Evolutionary conservation across 768 basidiomycete genomes (phyloP).

Genomic region (Agaricus bisporus): DNA sequence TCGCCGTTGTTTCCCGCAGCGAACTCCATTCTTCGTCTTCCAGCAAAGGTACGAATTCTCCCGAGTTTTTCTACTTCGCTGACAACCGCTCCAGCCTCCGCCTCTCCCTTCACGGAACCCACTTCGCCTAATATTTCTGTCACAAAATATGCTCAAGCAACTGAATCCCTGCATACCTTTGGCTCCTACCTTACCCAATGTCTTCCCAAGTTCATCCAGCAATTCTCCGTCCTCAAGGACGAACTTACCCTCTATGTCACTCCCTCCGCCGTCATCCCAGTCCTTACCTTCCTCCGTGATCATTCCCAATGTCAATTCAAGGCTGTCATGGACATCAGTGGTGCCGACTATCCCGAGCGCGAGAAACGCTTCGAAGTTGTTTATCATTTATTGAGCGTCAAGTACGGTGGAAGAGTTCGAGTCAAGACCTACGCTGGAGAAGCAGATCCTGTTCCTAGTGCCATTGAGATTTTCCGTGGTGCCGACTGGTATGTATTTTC

Average conservation of each 20-base stretch:
- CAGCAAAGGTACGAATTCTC: constrained; percentile 37
- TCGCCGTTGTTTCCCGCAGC: constrained; percentile 16
- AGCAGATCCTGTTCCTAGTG: constrained; percentile 85
- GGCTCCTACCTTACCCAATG: constrained; percentile 91
- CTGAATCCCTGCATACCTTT: constrained; percentile 81
- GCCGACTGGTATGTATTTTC: constrained; percentile 75
- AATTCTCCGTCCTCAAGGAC: constrained; percentile 95
- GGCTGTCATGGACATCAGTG: constrained; percentile 86
- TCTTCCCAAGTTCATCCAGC: constrained; percentile 95
- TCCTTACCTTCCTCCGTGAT: constrained; percentile 89
- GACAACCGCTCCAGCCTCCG: constrained; percentile 39
- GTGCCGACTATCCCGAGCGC: constrained; percentile 91
- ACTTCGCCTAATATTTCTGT: constrained; percentile 85
- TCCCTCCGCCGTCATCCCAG: constrained; percentile 76
- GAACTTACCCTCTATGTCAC: constrained; percentile 87
- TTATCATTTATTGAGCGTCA: constrained; percentile 85
- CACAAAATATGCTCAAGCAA: constrained; percentile 63
- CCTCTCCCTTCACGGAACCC: constrained; percentile 81
- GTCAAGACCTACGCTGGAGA: constrained; percentile 98
- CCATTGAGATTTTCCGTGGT: constrained; percentile 71
- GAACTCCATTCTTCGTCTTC: constrained; percentile 41
- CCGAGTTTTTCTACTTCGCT: constrained; percentile 5
- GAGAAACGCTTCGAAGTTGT: constrained; percentile 95
- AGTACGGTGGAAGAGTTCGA: constrained; percentile 76
- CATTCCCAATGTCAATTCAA: constrained; percentile 96